Evolutionary conservation across 1,284 basidiomycete species (phyloP).

Genomic region (Spongiforma sp.): DNA sequence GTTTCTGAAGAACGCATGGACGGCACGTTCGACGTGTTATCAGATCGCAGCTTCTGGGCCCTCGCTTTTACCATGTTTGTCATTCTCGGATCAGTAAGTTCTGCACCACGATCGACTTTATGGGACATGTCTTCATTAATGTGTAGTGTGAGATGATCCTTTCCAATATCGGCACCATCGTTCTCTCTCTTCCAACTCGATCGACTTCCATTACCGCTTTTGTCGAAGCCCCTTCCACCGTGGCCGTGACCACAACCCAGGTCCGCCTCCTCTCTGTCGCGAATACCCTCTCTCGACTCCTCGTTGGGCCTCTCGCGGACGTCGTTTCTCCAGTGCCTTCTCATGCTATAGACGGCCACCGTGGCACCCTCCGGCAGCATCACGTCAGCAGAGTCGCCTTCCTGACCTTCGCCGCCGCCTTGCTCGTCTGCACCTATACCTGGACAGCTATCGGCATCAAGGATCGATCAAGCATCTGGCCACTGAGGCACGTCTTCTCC

Average conservation of each 20-base stretch:
- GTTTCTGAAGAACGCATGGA: constrained; percentile 41
- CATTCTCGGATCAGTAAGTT: constrained; percentile 67
- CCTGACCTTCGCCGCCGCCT: constrained; percentile 50
- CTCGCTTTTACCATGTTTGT: constrained; percentile 46
- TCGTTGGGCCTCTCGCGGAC: constrained; percentile 74
- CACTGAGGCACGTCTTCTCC: constrained; percentile 54
- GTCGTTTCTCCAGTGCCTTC: constrained; percentile 63
- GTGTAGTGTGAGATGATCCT: constrained; percentile 80
- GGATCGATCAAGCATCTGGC: constrained; percentile 59
- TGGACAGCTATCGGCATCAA: constrained; percentile 58
- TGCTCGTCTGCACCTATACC: constrained; percentile 55
- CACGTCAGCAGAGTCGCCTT: constrained; percentile 65
- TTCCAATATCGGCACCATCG: constrained; percentile 77
- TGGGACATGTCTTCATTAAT: neutral
- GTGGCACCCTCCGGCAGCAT: constrained; percentile 48
- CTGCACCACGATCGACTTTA: neutral
- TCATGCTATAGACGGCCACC: constrained; percentile 40
- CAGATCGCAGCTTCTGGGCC: constrained; percentile 66
- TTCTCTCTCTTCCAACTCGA: constrained; percentile 60
- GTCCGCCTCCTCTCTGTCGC: constrained; percentile 71
- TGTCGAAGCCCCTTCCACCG: constrained; percentile 27
- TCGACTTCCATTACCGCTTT: constrained; percentile 23
- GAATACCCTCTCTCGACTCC: constrained; percentile 73
- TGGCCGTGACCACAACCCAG: constrained; percentile 55
- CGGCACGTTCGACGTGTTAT: constrained; percentile 48